phyloP scores from a whole-genome alignment of 345 rosid species.

The Noccaea bulbosa region DNA sequence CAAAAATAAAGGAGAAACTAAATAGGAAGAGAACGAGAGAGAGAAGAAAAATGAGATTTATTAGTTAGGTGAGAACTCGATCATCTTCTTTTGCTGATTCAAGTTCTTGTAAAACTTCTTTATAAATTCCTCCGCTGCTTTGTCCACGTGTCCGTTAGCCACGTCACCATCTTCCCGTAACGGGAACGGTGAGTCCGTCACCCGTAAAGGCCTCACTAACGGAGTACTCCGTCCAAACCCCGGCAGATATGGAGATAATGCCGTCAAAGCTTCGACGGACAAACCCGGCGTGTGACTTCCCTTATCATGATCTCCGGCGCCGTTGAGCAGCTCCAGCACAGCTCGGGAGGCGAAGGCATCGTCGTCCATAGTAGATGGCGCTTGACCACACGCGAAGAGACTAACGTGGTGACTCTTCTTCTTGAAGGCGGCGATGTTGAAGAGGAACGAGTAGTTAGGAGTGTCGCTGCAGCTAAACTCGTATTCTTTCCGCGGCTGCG shows the following conservation, averaged over 20 bases:
- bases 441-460: slow-evolving; percentile 61
- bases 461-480: slow-evolving; percentile 98
- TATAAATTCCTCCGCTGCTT: slow-evolving; percentile 84
- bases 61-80: slow-evolving; percentile 34
- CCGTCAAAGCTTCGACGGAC: slow-evolving; percentile 48
- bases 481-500: slow-evolving; percentile 49
- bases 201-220: slow-evolving; percentile 70
- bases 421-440: slow-evolving; percentile 43
- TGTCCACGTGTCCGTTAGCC: slow-evolving; percentile 61
- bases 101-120: slow-evolving; percentile 69
- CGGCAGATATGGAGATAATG: slow-evolving; percentile 73
- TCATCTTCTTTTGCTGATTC: slow-evolving; percentile 54
- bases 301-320: slow-evolving; percentile 19
- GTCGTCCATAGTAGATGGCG: slow-evolving; percentile 65
- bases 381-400: slow-evolving; percentile 69
- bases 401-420: slow-evolving; percentile 43
- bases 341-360: slow-evolving; percentile 52
- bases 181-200: slow-evolving; percentile 96
- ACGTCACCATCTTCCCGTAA: slow-evolving; percentile 55
- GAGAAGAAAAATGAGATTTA: neutral
- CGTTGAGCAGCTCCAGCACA: slow-evolving; percentile 64
- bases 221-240: slow-evolving; percentile 71
- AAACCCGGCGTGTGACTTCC: slow-evolving; percentile 25
- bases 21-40: slow-evolving; percentile 13
- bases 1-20: slow-evolving; percentile 11